Base-by-base conservation (phyloP, 78 protist genomes). In the Dictyostelium brefeldianum region DNA sequence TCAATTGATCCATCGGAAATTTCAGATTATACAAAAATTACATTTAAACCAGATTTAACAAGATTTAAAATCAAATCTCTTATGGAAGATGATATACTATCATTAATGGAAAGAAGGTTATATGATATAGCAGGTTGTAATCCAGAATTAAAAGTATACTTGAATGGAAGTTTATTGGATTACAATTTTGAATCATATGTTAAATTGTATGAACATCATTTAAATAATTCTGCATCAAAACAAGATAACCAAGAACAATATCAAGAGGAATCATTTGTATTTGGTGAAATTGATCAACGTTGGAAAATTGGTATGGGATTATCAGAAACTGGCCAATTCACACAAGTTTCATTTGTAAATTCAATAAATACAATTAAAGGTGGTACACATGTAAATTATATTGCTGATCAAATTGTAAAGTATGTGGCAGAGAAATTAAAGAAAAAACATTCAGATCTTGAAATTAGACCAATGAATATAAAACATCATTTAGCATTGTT, bases 281-380 rank as follows among this genome's bases (percentile, higher is more conserved):
- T 77, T 77, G 81, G 81, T 17, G 81, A 77, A 0, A 77, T 77
- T 77, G 47, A 22, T 18, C 27, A 22, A 73, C 59, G 79, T 46
- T 95, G 94, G 94, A 83, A 90, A 62, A 77, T 95, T 48, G 97
- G 81, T 47, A 46, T 95, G 0, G 92, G 54, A 7, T 73, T 80
- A 11, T 56, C 73, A 6, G 50, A 50, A 27, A 81, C 71, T 20
- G 91, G 94, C 18, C 74, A 46, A 22, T 81, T 83, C 57, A 69
- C 57, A 14, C 97, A 95, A 50, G 90, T 95, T n/a, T 64, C 96
- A 51, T 99, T 99, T 92, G 99, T 99, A 73, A 99, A 99, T 82
- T 27, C 96, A 65, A 99, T 99, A 74, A 64, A 78, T n/a, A 99
- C 99, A 12, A 54, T 85, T 2, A 93, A 95, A 25, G 99, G 99